phyloP scores from a whole-genome alignment of 257 asterid species.

The Schizonepeta tenuifolia region DNA sequence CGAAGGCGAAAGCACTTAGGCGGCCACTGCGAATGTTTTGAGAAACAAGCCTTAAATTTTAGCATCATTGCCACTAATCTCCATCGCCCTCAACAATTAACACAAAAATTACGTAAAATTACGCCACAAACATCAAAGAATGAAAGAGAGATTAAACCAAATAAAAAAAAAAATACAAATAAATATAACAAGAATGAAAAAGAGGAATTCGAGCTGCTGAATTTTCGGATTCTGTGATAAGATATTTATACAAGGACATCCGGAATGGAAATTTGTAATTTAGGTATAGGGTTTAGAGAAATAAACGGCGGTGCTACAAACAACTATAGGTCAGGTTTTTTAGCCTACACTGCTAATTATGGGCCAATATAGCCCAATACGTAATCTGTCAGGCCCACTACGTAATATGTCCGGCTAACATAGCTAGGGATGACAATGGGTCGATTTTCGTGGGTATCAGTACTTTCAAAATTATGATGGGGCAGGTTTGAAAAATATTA shows the following conservation, averaged over 20 bases:
- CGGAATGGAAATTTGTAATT: background rate
- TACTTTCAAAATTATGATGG: no score
- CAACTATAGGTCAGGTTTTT: no score
- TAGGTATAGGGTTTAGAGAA: background rate
- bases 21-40: slow-evolving; percentile 13
- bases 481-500: no score
- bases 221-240: background rate
- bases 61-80: background rate
- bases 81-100: background rate
- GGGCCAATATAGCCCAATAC: no score
- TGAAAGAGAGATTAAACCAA: background rate
- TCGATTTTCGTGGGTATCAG: no score
- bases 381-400: no score
- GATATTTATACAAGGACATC: background rate
- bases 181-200: no score
- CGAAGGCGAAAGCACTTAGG: slow-evolving; percentile 11
- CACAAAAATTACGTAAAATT: background rate
- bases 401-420: no score
- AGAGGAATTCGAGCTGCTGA: background rate
- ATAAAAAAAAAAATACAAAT: no score
- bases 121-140: background rate
- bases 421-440: no score
- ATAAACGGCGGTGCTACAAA: background rate
- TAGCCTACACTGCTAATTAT: no score
- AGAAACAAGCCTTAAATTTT: background rate